Evolutionary conservation across 139 green algal species (phyloP), one percentile per base, ranked within the genome.

Genomic region (Volvox reticuliferus): DNA sequence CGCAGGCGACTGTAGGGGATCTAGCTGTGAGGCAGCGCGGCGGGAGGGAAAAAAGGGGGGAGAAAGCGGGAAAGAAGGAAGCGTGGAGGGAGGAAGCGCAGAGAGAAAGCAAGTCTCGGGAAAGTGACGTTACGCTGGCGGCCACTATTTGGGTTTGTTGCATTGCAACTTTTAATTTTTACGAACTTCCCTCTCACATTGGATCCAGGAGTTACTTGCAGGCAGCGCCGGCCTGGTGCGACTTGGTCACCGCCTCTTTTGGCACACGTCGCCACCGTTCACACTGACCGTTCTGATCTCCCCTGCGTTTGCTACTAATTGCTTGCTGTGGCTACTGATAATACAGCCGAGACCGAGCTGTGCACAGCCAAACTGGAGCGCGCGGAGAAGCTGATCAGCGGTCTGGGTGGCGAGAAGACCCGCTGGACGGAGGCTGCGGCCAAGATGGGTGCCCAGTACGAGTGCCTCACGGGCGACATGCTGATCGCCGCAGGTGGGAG

Each of bases 361-460:
- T 98, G 96, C 95, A 95, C 87, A 28, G 79, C 95, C 55, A 98
- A 98, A 90, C 92, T 98, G 79, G 95, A 97, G 71, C 91, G 95
- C 22, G 96, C 94, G 2, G 96, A 95, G 76, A 97, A 97, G 94
- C 95, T 98, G n/a, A 98, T 98, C 82, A 94, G 91, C 21, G 96
- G 96, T 0, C 92, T 98, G 83, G 95, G 96, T 14, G 95, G 95
- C 26, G 96, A 98, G 93, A 97, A 97, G 93, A 91, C 92, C 17
- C 93, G 96, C 1, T 98, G 96, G 96, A 96, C 94, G 63, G 94
- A 97, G 36, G 95, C 89, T 1, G 96, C 95, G 2, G 85, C 90
- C 24, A 88, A 80, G 44, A 92, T 98, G 75, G 92, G 89, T 5
- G 77, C 77, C 44, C 94, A 97, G 84, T 97, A 97, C 91, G 68